Percentiles rank a stretch among this genome's conserved stretches.
Evolutionary conservation across 1,284 basidiomycete species (phyloP).

Genomic region (Sparassis latifolia): DNA sequence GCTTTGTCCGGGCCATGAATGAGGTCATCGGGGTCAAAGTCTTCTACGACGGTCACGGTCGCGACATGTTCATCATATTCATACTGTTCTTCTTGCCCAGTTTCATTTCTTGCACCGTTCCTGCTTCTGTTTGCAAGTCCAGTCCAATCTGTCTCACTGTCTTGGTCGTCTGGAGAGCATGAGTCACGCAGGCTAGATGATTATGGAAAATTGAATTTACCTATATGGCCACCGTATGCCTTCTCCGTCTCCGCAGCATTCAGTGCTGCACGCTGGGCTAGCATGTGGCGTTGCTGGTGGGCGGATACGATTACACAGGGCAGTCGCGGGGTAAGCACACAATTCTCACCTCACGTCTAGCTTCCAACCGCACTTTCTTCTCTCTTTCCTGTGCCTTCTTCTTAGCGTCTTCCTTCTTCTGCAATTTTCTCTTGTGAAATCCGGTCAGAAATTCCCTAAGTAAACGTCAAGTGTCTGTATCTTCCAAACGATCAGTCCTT

Average conservation of each 20-base stretch:
- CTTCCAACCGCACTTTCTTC: constrained; percentile 60
- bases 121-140: constrained; percentile 29
- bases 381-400: constrained; percentile 62
- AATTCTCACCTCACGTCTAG: constrained; percentile 56
- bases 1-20: constrained; percentile 36
- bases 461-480: too few relatives aligned
- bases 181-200: not conserved
- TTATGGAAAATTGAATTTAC: constrained; percentile 24
- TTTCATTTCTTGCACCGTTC: constrained; percentile 7
- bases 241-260: constrained; percentile 67
- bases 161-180: constrained; percentile 15
- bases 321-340: not conserved
- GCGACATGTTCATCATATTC: constrained; percentile 74
- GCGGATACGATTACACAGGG: not conserved
- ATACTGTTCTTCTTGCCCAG: constrained; percentile 53
- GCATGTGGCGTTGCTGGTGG: constrained; percentile 55
- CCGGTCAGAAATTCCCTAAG: constrained; percentile 78
- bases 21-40: constrained; percentile 63
- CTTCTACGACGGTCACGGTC: constrained; percentile 77
- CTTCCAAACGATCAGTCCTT: too few relatives aligned
- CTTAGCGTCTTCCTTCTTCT: constrained; percentile 65
- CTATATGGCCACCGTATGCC: constrained; percentile 53
- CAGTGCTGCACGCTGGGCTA: constrained; percentile 62
- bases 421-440: constrained; percentile 81
- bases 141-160: constrained; percentile 37